phyloP scores from a whole-genome alignment of 306 rosid species.

The Sphenostylis stenocarpa region DNA sequence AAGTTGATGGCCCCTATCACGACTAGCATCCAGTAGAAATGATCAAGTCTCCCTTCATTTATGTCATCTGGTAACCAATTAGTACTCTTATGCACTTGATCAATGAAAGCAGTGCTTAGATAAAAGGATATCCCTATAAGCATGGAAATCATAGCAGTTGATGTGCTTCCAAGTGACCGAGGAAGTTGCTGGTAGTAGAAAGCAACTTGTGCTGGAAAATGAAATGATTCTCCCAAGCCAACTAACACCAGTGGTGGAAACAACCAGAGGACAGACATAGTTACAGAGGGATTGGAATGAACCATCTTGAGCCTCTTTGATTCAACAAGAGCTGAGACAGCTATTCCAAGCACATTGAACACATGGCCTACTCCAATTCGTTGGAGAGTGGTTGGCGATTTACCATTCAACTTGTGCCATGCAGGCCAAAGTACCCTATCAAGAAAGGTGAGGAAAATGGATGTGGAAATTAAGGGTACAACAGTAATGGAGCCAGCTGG shows the following conservation, averaged over 20 bases:
- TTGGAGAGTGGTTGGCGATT: constrained; percentile 43
- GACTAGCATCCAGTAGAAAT: constrained; percentile 57
- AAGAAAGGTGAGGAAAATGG: constrained; percentile 43
- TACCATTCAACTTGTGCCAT: constrained; percentile 42
- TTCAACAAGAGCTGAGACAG: constrained; percentile 60
- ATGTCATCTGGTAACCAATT: constrained; percentile 62
- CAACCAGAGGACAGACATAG: constrained; percentile 54
- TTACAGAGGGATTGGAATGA: not conserved
- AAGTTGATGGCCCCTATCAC: constrained; percentile 54
- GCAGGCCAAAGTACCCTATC: constrained; percentile 51
- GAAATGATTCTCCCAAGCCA: constrained; percentile 74
- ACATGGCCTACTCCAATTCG: constrained; percentile 59
- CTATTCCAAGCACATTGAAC: constrained; percentile 42
- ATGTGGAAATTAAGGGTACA: constrained; percentile 35
- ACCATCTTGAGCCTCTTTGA: constrained; percentile 54
- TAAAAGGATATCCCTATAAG: constrained; percentile 50
- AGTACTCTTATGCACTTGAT: constrained; percentile 45
- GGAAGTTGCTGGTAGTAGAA: constrained; percentile 73
- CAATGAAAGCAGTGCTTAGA: constrained; percentile 45
- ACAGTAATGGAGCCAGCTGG: constrained; percentile 50
- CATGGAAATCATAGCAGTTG: constrained; percentile 59
- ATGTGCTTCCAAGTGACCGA: constrained; percentile 45
- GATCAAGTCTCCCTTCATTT: constrained; percentile 51
- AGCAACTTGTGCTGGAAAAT: constrained; percentile 64
- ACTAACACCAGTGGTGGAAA: constrained; percentile 55